Conservation (phyloP, 1,284 basidiomycete genomes). For the Naganishia sp. region DNA sequence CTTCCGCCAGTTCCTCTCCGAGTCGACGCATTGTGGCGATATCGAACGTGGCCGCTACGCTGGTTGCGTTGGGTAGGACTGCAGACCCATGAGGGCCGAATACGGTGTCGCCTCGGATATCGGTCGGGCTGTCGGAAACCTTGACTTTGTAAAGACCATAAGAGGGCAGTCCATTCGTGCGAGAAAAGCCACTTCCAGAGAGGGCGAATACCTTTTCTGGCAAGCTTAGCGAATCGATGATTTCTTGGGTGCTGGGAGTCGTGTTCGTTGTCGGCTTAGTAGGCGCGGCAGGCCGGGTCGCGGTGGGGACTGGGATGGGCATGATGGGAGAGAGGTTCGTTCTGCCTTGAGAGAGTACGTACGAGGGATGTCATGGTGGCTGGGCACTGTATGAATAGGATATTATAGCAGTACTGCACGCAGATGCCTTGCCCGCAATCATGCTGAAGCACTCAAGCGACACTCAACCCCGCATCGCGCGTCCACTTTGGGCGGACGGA, state of each 20-base stretch:
- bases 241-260: constrained; percentile 1
- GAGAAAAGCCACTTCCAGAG: constrained; percentile 21
- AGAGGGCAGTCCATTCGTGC: constrained; percentile 18
- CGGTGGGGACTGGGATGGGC: constrained; percentile 14
- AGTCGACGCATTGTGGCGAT: constrained; percentile 64
- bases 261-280: background rate
- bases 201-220: constrained; percentile 30
- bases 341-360: no score
- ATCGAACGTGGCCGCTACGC: constrained; percentile 73
- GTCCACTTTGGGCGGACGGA: no score
- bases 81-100: constrained; percentile 29
- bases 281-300: background rate
- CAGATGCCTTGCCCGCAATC: no score
- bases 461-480: no score
- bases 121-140: constrained; percentile 27
- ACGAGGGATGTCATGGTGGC: no score
- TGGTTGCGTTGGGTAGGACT: constrained; percentile 60
- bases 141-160: constrained; percentile 27
- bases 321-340: background rate
- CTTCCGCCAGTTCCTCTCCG: constrained; percentile 64
- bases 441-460: no score
- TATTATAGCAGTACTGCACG: no score
- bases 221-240: constrained; percentile 20
- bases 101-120: constrained; percentile 28
- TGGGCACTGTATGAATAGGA: background rate